Base-by-base conservation (phyloP, 768 basidiomycete genomes). In the Chalciporus pseudorubinellus region DNA sequence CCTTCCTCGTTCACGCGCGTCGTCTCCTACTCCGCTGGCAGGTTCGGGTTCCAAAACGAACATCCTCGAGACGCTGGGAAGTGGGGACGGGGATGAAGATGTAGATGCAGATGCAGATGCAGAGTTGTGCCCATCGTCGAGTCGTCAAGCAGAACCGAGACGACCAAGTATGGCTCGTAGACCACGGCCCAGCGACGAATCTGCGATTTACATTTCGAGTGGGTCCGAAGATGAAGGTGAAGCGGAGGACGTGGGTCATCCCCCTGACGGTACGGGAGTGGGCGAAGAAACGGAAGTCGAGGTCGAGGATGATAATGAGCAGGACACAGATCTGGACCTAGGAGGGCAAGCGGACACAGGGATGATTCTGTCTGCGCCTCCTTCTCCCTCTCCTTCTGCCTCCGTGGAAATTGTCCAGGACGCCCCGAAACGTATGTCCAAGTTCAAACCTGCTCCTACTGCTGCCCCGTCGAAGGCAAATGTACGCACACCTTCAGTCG, bases 191-290 rank as follows among this genome's bases (percentile, higher is more conserved):
- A 59, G 58, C 44, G 54, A 60, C 39, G 9, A 47, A 10, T 55
- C 50, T 45, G 55, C 52, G 13, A 66, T 66, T 22, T 65, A 44
- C 43, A 66, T 66, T 19, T 67, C 65, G 8, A 66, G 65, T 8
- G 64, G 52, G 20, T 67, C 65, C 24, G 65, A 66, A 40, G 60
- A 56, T n/a, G 62, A 57, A 36, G n/a, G n/a, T n/a, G n/a, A n/a
- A n/a, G 16, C 16, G n/a, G 4, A 16, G n/a, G 6, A 33, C 38
- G 13, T 13, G 19, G 16, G 41, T 40, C 12, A 13, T 7, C 36
- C 9, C 22, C 11, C 14, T 16, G 20, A 42, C 1, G 1, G 34
- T 16, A 8, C 16, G 12, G 28, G 3, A 39, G 39, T 18, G 33
- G 24, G 18, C 11, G 19, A 28, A 22, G 45, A 45, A 18, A 22